phyloP scores from a whole-genome alignment of 2,329 filamentous ascomycete species.

The Hymenoscyphus albidus region DNA sequence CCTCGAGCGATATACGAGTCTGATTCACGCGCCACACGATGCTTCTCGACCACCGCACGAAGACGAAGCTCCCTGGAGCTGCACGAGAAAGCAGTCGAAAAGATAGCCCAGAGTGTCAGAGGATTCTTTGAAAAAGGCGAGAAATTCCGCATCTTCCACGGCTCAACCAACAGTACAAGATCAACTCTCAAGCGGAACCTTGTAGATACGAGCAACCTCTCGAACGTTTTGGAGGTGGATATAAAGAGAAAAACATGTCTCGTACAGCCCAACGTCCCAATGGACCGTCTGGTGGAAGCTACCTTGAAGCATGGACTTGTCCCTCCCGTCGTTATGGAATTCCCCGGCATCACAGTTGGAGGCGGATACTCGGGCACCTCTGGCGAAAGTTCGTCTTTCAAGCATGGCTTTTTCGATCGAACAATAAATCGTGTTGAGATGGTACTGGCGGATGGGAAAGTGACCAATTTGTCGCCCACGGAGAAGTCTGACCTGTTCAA shows the following conservation, averaged over 20 bases:
- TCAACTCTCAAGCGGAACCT: conserved; percentile 40
- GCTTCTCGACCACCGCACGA: conserved; percentile 8
- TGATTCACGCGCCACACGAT: conserved; percentile 1
- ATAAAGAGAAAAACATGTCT: conserved; percentile 41
- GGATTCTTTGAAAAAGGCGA: conserved; percentile 45
- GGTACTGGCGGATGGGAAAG: conserved; percentile 54
- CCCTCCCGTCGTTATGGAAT: conserved; percentile 66
- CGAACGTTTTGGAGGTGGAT: conserved; percentile 44
- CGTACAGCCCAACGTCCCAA: conserved; percentile 66
- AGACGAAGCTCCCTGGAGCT: conserved; percentile 22
- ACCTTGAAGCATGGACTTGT: conserved; percentile 53
- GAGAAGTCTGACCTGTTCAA: conserved; percentile 53
- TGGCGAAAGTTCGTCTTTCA: conserved; percentile 64
- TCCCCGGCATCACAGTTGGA: conserved; percentile 65
- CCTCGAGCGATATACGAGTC: too few species aligned
- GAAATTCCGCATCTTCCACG: conserved; percentile 54
- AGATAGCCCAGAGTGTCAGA: conserved; percentile 43
- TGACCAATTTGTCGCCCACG: conserved; percentile 44
- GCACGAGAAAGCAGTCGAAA: conserved; percentile 42
- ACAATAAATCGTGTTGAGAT: conserved; percentile 61
- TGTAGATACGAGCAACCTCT: conserved; percentile 47
- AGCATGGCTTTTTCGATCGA: conserved; percentile 62
- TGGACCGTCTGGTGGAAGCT: conserved; percentile 59
- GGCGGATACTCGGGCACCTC: conserved; percentile 64
- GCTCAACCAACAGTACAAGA: conserved; percentile 51